These are phyloP conservation scores for Fomitopsis schrenkii DNA, from an alignment of 1,284 basidiomycete genomes.

Conservation along the genomic window DNA sequence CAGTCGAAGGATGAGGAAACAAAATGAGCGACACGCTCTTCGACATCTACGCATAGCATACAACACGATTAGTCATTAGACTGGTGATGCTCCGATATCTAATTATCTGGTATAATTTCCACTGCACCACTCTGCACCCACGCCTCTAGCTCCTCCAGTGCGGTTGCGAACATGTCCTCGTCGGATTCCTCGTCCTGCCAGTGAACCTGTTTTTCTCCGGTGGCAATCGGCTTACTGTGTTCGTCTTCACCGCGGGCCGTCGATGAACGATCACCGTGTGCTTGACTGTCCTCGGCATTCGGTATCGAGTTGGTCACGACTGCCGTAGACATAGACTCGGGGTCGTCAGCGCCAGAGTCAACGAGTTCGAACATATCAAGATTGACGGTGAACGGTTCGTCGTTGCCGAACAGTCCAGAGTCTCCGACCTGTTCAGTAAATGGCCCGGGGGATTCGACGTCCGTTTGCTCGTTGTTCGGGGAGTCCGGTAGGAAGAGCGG, in stretches of 20 bases:
- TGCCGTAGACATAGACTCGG: neutral
- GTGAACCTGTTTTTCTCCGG: neutral
- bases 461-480: slow-evolving; percentile 4
- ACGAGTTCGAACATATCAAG: slow-evolving; percentile 28
- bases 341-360: neutral
- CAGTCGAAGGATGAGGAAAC: slow-evolving; percentile 4
- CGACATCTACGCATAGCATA: neutral
- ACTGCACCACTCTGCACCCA: slow-evolving; percentile 45
- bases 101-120: slow-evolving; percentile 25
- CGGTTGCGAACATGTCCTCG: neutral
- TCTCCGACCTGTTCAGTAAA: neutral
- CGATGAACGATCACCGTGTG: neutral
- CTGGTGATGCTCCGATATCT: neutral
- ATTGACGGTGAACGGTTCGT: slow-evolving; percentile 33
- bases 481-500: slow-evolving; percentile 5
- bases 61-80: slow-evolving; percentile 1
- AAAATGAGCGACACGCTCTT: slow-evolving; percentile 3
- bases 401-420: slow-evolving; percentile 1
- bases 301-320: neutral
- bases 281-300: neutral
- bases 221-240: neutral
- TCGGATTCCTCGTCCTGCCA: slow-evolving; percentile 5
- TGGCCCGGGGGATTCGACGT: neutral
- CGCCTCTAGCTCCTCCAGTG: slow-evolving; percentile 42
- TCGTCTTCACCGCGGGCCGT: neutral